These are phyloP conservation scores for Nicotiana undulata DNA, from an alignment of 257 asterid genomes.

Conservation along the genomic window DNA sequence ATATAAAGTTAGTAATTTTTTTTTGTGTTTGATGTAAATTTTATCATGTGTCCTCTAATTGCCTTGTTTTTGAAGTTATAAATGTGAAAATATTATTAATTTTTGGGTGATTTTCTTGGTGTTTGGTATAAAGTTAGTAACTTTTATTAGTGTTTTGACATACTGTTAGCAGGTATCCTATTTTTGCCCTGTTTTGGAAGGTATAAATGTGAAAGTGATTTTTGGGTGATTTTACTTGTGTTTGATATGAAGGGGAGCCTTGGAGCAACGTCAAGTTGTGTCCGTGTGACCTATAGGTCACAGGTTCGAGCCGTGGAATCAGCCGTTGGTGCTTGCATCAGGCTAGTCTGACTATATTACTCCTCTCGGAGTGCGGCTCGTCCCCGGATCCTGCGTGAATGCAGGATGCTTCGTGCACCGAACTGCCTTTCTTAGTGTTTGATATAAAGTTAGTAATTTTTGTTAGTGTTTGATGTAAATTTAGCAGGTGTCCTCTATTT, in stretches of 20 bases:
- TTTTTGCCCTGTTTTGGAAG: neutral
- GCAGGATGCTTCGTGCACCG: no score
- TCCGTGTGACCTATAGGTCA: no score
- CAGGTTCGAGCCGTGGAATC: no score
- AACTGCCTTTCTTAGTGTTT: neutral
- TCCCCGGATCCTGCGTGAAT: no score
- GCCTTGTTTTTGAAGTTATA: neutral
- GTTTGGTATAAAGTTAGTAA: no score
- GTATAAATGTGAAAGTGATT: neutral
- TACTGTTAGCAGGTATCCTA: neutral
- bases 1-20: no score
- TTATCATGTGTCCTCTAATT: neutral
- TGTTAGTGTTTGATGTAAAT: neutral
- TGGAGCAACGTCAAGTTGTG: no score
- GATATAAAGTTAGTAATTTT: neutral
- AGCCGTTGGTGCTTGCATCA: no score
- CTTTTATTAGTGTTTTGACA: no score
- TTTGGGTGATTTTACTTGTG: neutral
- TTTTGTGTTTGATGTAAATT: neutral
- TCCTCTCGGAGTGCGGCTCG: no score
- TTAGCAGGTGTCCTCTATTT: neutral
- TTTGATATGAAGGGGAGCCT: no score
- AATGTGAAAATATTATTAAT: neutral
- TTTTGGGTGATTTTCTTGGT: neutral
- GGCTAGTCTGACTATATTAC: no score